A percentile compares a stretch with the other conserved stretches of the same genome.
These are phyloP conservation scores for Elongisporangium undulatum DNA, from an alignment of 352 stramenopile species.

Conservation along the genomic window DNA sequence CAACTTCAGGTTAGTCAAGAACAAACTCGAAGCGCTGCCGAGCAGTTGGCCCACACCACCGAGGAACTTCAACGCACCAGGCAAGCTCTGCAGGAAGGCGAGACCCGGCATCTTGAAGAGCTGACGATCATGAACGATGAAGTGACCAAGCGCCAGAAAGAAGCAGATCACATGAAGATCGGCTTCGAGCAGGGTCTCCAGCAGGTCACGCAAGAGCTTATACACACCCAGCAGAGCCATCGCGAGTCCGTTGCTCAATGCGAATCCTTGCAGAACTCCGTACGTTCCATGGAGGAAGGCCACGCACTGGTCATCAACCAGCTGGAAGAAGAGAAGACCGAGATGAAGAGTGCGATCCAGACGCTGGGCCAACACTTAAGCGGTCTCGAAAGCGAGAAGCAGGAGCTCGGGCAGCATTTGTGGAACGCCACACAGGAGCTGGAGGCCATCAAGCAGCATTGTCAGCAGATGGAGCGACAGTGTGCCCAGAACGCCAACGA, in stretches of 20 bases:
- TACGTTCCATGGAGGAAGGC: conserved; percentile 3
- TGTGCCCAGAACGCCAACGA: conserved; percentile 11
- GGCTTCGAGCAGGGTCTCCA: conserved; percentile 31
- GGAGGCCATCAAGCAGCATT: conserved; percentile 22
- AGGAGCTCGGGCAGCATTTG: conserved; percentile 57
- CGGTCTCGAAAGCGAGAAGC: conserved; percentile 27
- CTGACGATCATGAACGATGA: conserved; percentile 60
- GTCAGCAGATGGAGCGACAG: conserved; percentile 20
- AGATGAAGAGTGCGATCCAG: conserved; percentile 6
- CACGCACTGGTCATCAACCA: conserved; percentile 13
- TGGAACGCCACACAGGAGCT: conserved; percentile 55
- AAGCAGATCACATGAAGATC: conserved; percentile 23
- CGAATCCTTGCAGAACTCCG: conserved; percentile 8
- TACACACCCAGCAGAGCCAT: conserved; percentile 19
- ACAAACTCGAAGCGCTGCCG: conserved; percentile 23
- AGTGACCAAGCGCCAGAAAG: conserved; percentile 34
- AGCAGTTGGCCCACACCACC: conserved; percentile 27
- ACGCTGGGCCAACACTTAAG: conserved; percentile 9
- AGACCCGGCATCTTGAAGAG: conserved; percentile 39
- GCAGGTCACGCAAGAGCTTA: conserved; percentile 23
- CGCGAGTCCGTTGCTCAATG: conserved; percentile 20
- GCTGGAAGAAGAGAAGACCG: conserved; percentile 13
- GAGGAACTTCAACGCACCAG: conserved; percentile 31
- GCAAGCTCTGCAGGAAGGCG: conserved; percentile 21
- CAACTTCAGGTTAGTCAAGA: conserved; percentile 31